phyloP scores from a whole-genome alignment of 1,284 basidiomycete species.

The Ustilago loliicola region DNA sequence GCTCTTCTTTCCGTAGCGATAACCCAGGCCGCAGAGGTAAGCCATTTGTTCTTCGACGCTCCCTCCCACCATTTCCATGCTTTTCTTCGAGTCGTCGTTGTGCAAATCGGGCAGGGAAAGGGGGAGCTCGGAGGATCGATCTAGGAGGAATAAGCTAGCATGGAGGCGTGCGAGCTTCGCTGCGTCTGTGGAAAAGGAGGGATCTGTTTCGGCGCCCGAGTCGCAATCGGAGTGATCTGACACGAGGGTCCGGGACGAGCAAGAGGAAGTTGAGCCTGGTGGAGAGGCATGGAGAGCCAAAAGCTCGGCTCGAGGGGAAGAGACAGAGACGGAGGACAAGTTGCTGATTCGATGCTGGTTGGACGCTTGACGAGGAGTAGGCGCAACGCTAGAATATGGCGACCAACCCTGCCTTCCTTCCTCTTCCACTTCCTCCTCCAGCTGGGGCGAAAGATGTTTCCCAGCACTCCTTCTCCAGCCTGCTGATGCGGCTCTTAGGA shows the following conservation, averaged over 20 bases:
- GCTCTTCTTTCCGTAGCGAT: slow-evolving; percentile 20
- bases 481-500: background rate
- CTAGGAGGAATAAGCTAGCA: slow-evolving; percentile 33
- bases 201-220: slow-evolving; percentile 10
- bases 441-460: slow-evolving; percentile 5
- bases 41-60: slow-evolving; percentile 48
- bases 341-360: background rate
- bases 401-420: slow-evolving; percentile 33
- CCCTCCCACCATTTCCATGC: background rate
- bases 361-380: slow-evolving; percentile 32
- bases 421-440: slow-evolving; percentile 14
- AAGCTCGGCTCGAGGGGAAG: background rate
- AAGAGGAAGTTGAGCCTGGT: slow-evolving; percentile 12
- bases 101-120: slow-evolving; percentile 20
- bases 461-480: background rate
- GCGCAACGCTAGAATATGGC: slow-evolving; percentile 35
- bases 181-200: slow-evolving; percentile 17
- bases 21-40: slow-evolving; percentile 46
- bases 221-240: slow-evolving; percentile 19
- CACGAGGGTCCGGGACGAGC: slow-evolving; percentile 31
- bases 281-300: background rate
- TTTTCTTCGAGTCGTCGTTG: background rate
- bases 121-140: slow-evolving; percentile 21
- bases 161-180: slow-evolving; percentile 44
- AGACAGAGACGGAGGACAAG: background rate